These are phyloP conservation scores for Ganoderma boninense DNA, from an alignment of 1,284 basidiomycete species.

Conservation along the genomic window DNA sequence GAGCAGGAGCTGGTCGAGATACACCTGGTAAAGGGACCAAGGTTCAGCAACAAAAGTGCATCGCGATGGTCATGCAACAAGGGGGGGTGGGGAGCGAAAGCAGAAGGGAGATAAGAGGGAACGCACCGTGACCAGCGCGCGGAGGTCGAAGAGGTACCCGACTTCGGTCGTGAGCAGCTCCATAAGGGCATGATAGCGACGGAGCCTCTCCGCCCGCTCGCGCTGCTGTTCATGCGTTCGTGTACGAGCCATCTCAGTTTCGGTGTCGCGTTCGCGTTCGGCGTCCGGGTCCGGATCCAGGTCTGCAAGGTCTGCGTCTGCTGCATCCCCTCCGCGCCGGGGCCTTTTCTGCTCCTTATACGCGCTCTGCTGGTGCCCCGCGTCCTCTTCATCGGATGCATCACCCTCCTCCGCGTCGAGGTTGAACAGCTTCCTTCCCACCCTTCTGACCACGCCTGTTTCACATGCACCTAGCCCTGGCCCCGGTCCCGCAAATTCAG, in stretches of 20 bases:
- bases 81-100: background rate
- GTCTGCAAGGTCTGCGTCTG: background rate
- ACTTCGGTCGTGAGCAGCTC: slow-evolving; percentile 88
- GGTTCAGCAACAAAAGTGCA: background rate
- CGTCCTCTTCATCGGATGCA: slow-evolving; percentile 29
- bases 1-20: slow-evolving; percentile 43
- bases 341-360: slow-evolving; percentile 17
- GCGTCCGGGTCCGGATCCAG: background rate
- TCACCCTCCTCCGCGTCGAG: slow-evolving; percentile 35
- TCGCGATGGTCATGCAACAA: background rate
- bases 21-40: slow-evolving; percentile 37
- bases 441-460: slow-evolving; percentile 22
- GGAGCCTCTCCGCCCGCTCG: slow-evolving; percentile 28
- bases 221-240: slow-evolving; percentile 22
- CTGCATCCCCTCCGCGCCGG: background rate
- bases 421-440: slow-evolving; percentile 37
- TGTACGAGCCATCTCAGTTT: slow-evolving; percentile 20
- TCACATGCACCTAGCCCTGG: slow-evolving; percentile 9
- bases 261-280: slow-evolving; percentile 7
- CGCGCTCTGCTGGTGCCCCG: slow-evolving; percentile 20
- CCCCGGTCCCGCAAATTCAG: background rate
- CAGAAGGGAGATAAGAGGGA: background rate
- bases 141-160: slow-evolving; percentile 81
- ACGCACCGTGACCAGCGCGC: slow-evolving; percentile 76
- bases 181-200: slow-evolving; percentile 71